phyloP scores from a whole-genome alignment of 805 yeast genomes.

The Myxozyma melibiosi region DNA sequence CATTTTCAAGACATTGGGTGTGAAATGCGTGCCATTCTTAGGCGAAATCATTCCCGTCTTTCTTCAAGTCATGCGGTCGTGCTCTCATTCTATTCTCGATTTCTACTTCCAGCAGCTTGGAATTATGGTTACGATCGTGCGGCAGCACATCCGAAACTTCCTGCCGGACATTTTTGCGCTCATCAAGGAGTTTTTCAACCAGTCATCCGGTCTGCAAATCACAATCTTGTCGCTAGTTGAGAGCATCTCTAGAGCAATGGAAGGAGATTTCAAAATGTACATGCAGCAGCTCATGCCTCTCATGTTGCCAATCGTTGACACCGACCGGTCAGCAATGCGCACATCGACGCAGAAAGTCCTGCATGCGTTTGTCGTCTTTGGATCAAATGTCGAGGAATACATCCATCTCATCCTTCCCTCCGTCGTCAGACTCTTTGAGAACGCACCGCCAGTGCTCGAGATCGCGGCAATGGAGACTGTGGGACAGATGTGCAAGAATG shows the following conservation, averaged over 20 bases:
- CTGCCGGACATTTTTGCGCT: slow-evolving; percentile 73
- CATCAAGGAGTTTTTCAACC: slow-evolving; percentile 69
- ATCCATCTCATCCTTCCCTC: slow-evolving; percentile 86
- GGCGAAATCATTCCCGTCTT: slow-evolving; percentile 88
- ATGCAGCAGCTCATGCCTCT: slow-evolving; percentile 77
- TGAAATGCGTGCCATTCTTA: slow-evolving; percentile 85
- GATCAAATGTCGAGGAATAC: slow-evolving; percentile 84
- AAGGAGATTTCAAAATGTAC: slow-evolving; percentile 87
- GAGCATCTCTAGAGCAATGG: slow-evolving; percentile 79
- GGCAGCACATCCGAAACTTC: slow-evolving; percentile 85
- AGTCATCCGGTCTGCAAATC: slow-evolving; percentile 63
- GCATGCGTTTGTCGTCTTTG: slow-evolving; percentile 82
- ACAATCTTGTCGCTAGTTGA: slow-evolving; percentile 81
- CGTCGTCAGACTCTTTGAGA: slow-evolving; percentile 76
- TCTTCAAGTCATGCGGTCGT: slow-evolving; percentile 76
- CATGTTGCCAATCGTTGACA: slow-evolving; percentile 73
- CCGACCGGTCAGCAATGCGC: slow-evolving; percentile 58
- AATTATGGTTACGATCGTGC: slow-evolving; percentile 75
- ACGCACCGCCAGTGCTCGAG: slow-evolving; percentile 55
- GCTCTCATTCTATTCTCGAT: slow-evolving; percentile 72
- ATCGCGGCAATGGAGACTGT: slow-evolving; percentile 78
- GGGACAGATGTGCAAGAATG: slow-evolving; percentile 74
- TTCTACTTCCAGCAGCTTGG: slow-evolving; percentile 88
- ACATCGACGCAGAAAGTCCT: slow-evolving; percentile 59
- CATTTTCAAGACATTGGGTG: slow-evolving; percentile 85